phyloP scores from a whole-genome alignment of 805 yeast species.

The Candida quercuum region DNA sequence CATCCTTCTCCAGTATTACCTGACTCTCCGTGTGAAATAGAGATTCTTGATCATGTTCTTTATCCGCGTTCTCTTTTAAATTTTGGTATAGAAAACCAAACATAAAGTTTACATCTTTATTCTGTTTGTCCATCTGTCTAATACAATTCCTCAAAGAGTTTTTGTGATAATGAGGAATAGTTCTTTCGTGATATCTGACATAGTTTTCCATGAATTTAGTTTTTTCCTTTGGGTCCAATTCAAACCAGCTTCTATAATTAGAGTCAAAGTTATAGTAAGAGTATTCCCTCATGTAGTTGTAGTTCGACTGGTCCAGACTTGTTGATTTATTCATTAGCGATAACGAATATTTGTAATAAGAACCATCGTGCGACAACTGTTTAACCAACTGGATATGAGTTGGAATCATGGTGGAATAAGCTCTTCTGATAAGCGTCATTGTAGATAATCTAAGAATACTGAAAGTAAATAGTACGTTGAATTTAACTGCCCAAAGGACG shows the following conservation, averaged over 20 bases:
- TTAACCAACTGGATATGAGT: constrained; percentile 1
- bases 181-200: constrained; percentile 5
- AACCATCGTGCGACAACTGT: neutral
- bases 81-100: constrained; percentile 8
- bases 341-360: neutral
- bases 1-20: constrained; percentile 7
- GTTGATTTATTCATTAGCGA: neutral
- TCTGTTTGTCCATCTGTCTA: constrained; percentile 7
- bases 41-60: neutral
- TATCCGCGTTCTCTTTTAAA: constrained; percentile 9
- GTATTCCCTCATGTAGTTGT: constrained; percentile 8
- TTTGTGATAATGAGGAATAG: constrained; percentile 4
- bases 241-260: constrained; percentile 9
- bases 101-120: constrained; percentile 10
- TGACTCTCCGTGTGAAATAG: neutral
- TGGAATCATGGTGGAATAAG: neutral
- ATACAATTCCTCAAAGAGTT: constrained; percentile 3
- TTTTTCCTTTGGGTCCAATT: constrained; percentile 7
- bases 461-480: neutral
- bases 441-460: neutral
- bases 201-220: constrained; percentile 7
- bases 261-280: constrained; percentile 9
- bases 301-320: neutral
- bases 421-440: no score
- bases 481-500: constrained; percentile 1